Base-by-base conservation (phyloP, 208 protist species). In the Spongospora subterranea region DNA sequence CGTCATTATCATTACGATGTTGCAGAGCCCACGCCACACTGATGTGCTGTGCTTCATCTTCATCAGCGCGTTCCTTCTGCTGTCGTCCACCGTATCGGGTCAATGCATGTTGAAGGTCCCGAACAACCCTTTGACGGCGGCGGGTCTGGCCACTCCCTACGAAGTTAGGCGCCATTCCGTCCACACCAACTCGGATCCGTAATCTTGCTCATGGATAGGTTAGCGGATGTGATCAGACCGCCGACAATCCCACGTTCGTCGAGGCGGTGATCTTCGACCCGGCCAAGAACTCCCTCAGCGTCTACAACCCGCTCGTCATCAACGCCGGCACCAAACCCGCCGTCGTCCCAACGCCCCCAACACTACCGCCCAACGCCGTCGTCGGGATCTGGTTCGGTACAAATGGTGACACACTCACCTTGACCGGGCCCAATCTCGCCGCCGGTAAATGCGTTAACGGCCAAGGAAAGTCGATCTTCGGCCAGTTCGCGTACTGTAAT, bases 371-470 rank as follows among this genome's bases (percentile, higher is more conserved):
- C n/a, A 82, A 82, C n/a, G 71, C 71, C 35, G 71, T 82, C 17
- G 71, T 82, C 71, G 71, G 71, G 6, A 82, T 82, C 71, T 82
- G 71, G 71, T 82, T 82, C 71, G 71, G 71, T 43, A 82, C 71
- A 35, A 82, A 82, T 35, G 71, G 71, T 43, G 71, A 82, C n/a
- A 82, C 71, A 20, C n/a, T 82, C 17, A 6, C 6, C 6, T 82
- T 82, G 35, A 82, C 71, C n/a, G 71, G 71, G 6, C 17, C 71
- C n/a, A n/a, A n/a, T 45, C 17, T 82, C n/a, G 71, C 35, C 35
- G 71, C 71, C n/a, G 71, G 71, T 6, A 82, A 82, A 82, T 82
- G 71, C n/a, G 71, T 82, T 82, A 82, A 82, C n/a, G 71, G 71
- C n/a, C 17, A 40, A 35, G 35, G 40, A n/a, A 43, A 43, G 13